Base-by-base conservation (phyloP, 23 red algal genomes). In the Cyanidioschyzon merolae region DNA sequence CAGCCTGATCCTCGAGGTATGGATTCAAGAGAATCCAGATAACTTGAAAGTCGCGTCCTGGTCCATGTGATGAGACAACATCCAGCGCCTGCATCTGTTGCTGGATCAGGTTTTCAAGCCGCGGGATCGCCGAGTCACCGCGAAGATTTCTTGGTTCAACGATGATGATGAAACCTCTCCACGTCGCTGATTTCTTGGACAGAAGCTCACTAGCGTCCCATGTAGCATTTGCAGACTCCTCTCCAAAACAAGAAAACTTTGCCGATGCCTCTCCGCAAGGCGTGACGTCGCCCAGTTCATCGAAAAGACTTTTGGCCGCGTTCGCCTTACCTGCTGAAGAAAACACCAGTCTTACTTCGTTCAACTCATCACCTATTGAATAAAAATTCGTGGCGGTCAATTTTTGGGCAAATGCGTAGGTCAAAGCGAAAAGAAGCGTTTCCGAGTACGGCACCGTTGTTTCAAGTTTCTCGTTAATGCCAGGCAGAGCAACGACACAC, bases 1-100 rank as follows among this genome's bases (percentile, higher is more conserved):
- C 63, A 25, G 21, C 63, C 29, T 71, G 63, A 35, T 71, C 63
- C 29, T 32, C 63, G 2, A 71, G 63, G 7, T 32, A 35, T 7
- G 63, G 63, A 32, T 71, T 71, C 63, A 71, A 35, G 7, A 71
- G 63, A 3, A 71, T 27, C 63, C 63, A 71, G 12, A 71, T 27
- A 7, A 54, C 21, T 15, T 54, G 12, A 15, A 21, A 7, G 12
- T 7, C 45, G 45, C 12, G 21, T 15, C 12, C 21, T 54, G 45
- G 12, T 3, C 63, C 2, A 3, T 12, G 7, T 27, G 63, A 3
- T 71, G 12, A 27, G 29, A 35, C 7, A 17, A 7, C 12, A 12
- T 35, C n/a, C 63, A 35, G 21, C 63, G 29, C 30, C 16, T 25
- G 16, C 29, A 17, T 32, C 7, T 71, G 63, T 27, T 3, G 12